These are phyloP conservation scores for Cryptosporidium bovis DNA, from an alignment of 169 alveolate genomes.

Conservation along the genomic window DNA sequence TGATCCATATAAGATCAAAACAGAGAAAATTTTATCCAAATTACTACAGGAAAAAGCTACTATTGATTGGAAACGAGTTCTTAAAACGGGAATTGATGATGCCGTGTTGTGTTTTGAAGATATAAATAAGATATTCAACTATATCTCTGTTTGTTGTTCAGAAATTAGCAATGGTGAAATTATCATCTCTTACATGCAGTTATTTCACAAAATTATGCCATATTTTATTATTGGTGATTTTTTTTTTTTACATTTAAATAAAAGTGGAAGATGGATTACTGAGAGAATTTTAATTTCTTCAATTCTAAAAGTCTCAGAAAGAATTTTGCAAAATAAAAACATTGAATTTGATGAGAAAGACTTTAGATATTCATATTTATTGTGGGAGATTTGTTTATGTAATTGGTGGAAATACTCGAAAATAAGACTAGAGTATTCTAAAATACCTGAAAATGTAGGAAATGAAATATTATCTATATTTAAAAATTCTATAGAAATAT, in stretches of 20 bases:
- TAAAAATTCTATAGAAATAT: constrained; percentile 10
- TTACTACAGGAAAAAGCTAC: too few species aligned
- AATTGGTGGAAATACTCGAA: constrained; percentile 22
- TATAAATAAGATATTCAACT: constrained; percentile 32
- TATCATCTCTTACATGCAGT: not conserved
- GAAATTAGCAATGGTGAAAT: not conserved
- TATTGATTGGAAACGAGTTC: too few species aligned
- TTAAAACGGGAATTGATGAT: not conserved
- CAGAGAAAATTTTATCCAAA: not conserved
- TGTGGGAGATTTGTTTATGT: constrained; percentile 34
- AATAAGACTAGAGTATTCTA: constrained; percentile 8
- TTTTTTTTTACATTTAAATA: not conserved
- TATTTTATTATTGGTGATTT: constrained; percentile 60
- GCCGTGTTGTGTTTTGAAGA: constrained; percentile 10
- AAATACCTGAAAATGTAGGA: not conserved
- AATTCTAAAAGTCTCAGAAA: constrained; percentile 17
- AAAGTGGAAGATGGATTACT: constrained; percentile 29
- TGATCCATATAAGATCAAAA: not conserved
- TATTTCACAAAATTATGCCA: constrained; percentile 41
- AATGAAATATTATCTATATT: constrained; percentile 15
- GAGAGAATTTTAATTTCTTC: constrained; percentile 65
- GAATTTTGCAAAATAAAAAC: not conserved
- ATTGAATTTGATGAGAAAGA: not conserved
- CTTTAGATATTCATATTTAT: constrained; percentile 4
- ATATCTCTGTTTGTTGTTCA: constrained; percentile 21